These are phyloP conservation scores for Plenodomus biglobosus DNA, from an alignment of 2,329 filamentous ascomycete genomes.

Conservation along the genomic window DNA sequence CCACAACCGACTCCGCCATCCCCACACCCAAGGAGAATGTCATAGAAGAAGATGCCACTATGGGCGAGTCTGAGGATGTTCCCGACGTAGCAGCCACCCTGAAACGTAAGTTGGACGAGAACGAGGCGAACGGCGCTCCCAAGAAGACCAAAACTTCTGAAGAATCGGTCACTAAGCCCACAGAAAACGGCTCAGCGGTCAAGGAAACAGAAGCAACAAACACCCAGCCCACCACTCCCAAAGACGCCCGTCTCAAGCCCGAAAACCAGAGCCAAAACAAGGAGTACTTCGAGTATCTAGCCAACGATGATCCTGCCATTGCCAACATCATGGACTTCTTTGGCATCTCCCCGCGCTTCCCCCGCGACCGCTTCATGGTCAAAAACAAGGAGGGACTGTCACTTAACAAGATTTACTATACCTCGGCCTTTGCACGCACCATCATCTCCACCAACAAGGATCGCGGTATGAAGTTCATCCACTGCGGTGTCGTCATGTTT, in stretches of 20 bases:
- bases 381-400: slow-evolving; percentile 87
- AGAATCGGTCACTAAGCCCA: slow-evolving; percentile 9
- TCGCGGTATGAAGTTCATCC: slow-evolving; percentile 89
- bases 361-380: slow-evolving; percentile 90
- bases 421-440: slow-evolving; percentile 77
- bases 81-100: slow-evolving; percentile 16
- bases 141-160: slow-evolving; percentile 40
- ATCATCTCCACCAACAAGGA: slow-evolving; percentile 88
- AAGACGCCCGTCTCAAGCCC: slow-evolving; percentile 43
- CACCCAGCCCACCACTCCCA: slow-evolving; percentile 9
- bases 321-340: slow-evolving; percentile 81
- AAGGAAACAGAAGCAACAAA: background rate
- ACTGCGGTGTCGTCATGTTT: slow-evolving; percentile 97
- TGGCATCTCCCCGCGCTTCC: slow-evolving; percentile 79
- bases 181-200: slow-evolving; percentile 4
- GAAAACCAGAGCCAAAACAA: slow-evolving; percentile 60
- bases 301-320: slow-evolving; percentile 73
- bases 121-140: slow-evolving; percentile 25
- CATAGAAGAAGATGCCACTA: slow-evolving; percentile 25
- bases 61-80: slow-evolving; percentile 14
- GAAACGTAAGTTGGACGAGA: slow-evolving; percentile 48
- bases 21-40: slow-evolving; percentile 31
- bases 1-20: slow-evolving; percentile 20
- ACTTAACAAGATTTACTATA: slow-evolving; percentile 96
- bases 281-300: slow-evolving; percentile 92